Percentiles rank a stretch among this genome's conserved stretches.
These are phyloP conservation scores for Pythium sp. DNA, from an alignment of 352 stramenopile species.

Conservation along the genomic window DNA sequence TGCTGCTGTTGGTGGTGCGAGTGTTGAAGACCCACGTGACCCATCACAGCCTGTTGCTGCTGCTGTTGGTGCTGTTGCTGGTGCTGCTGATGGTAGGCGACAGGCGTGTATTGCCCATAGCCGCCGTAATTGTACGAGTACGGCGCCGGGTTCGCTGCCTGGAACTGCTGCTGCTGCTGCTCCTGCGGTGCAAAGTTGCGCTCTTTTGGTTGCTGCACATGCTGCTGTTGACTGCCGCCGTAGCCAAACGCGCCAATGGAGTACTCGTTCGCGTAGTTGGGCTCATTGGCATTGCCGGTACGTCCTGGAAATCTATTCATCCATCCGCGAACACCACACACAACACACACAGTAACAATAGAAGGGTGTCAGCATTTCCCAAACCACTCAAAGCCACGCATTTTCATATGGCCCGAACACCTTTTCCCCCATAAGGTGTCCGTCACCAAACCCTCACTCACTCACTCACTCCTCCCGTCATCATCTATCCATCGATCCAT, in stretches of 20 bases:
- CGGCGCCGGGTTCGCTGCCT: constrained; percentile 12
- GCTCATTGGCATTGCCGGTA: constrained; percentile 1
- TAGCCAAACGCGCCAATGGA: constrained; percentile 14
- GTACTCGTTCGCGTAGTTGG: constrained; percentile 24
- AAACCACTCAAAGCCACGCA: not conserved
- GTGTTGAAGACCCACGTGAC: constrained; percentile 7
- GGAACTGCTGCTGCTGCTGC: constrained; percentile 27
- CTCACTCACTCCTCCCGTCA: not conserved
- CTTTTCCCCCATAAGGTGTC: not conserved
- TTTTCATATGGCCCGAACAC: not conserved
- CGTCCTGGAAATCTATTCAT: constrained; percentile 14
- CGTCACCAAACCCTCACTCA: constrained; percentile 9
- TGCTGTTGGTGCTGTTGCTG: not conserved
- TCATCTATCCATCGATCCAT: constrained; percentile 3
- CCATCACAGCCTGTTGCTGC: constrained; percentile 18
- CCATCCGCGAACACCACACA: constrained; percentile 1
- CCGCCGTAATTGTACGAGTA: constrained; percentile 37
- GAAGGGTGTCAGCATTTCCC: constrained; percentile 1
- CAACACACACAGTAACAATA: not conserved
- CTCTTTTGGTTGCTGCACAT: constrained; percentile 5
- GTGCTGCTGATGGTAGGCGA: constrained; percentile 11
- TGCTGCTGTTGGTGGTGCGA: constrained; percentile 27
- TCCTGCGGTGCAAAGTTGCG: constrained; percentile 21
- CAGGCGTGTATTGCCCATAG: constrained; percentile 22
- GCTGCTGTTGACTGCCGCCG: constrained; percentile 19